Percentiles rank a stretch among this genome's conserved stretches.
phyloP scores from a whole-genome alignment of 129 eudicot genomes.

The Lactuca sativa region DNA sequence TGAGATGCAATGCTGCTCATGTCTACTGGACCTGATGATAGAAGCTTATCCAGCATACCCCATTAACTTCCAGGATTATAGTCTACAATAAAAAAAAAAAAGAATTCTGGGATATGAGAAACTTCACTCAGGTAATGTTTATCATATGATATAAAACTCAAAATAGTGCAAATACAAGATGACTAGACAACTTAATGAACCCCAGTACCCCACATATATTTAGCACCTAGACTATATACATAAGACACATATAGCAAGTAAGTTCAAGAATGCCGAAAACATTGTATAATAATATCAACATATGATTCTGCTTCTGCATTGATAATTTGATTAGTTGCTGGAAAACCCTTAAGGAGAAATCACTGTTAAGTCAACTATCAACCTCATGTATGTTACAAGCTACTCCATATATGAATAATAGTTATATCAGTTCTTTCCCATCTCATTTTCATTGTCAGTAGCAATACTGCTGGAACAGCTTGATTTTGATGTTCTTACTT shows the following conservation, averaged over 20 bases:
- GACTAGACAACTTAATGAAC: constrained; percentile 2
- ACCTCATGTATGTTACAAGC: too few species aligned
- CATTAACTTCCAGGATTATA: constrained; percentile 20
- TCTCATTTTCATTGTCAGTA: not conserved
- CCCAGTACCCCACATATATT: not conserved
- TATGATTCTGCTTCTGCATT: not conserved
- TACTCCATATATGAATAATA: not conserved
- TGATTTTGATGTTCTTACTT: not conserved
- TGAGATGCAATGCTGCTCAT: constrained; percentile 54
- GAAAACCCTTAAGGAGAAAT: not conserved
- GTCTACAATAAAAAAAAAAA: constrained; percentile 4
- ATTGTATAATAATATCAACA: constrained; percentile 2
- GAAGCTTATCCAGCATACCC: constrained; percentile 5
- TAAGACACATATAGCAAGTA: not conserved
- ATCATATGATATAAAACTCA: not conserved
- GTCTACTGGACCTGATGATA: constrained; percentile 18
- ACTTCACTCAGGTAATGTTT: not conserved
- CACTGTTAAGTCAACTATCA: not conserved
- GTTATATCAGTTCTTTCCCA: not conserved
- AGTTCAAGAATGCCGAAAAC: constrained; percentile 7
- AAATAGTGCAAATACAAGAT: not conserved
- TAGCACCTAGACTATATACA: not conserved
- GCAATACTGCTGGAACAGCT: not conserved
- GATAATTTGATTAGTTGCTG: not conserved
- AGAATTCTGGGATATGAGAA: constrained; percentile 11